Base-by-base conservation (phyloP, 495 filamentous ascomycete genomes). In the Pyronema omphalodes region DNA sequence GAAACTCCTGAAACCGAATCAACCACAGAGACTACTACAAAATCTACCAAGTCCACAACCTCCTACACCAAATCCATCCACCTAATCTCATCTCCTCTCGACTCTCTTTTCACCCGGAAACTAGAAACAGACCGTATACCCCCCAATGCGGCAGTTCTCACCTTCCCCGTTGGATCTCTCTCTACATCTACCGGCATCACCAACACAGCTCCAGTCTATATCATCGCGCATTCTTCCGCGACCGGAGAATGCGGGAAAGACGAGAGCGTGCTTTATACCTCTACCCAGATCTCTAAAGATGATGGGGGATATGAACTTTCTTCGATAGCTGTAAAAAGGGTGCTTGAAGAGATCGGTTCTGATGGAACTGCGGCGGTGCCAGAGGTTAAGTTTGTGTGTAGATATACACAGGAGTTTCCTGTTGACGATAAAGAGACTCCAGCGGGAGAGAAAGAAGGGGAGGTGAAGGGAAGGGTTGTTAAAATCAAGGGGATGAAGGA, bases 191-290 rank as follows among this genome's bases (percentile, higher is more conserved):
- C 34, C 9, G 51, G 18, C 9, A 35, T 17, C 6, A 45, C 15
- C 8, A 52, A 52, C 14, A 23, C 15, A 6, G 37, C 33, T 5
- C 62, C 62, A 7, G 51, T 65, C 3, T 59, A 65, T 37, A 43
- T 62, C 9, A 7, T 59, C 18, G 54, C 51, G 3, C 41, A 58
- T 9, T 56, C 58, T 1, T 46, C 53, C 0, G 41, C 53, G 9
- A 57, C 62, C 0, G 58, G 58, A 9, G 62, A 65, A 52, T 65
- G 62, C 39, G 45, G 54, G 3, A n/a, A 36, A 12, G 23, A 17
- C 1, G 18, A 29, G 18, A 11, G 43, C 40, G 47, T 50, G 3
- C 47, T 50, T 1, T 50, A 50, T 19, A 50, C 47, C 47, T 50
- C 47, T 34, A 50, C 47, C 29, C 19, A n/a, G 7, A 11, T 9